phyloP scores from a whole-genome alignment of 2,329 filamentous ascomycete genomes.

The Sclerotinia trifoliorum region DNA sequence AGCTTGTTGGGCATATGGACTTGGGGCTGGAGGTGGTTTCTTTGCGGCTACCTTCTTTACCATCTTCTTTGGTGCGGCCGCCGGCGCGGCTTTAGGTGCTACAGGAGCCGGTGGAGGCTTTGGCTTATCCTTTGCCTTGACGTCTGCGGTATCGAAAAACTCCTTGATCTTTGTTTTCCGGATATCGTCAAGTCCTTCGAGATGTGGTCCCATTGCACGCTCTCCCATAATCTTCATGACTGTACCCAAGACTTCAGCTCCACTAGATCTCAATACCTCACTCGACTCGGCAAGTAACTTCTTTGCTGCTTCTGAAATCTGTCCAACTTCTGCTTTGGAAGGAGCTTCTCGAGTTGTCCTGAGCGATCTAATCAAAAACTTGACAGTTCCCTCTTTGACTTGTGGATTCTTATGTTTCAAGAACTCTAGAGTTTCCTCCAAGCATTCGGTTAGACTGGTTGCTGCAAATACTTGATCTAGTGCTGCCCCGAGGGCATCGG shows the following conservation, averaged over 20 bases:
- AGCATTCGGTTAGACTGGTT: slow-evolving; percentile 75
- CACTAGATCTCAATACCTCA: slow-evolving; percentile 80
- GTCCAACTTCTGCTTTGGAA: slow-evolving; percentile 75
- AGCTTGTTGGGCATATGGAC: slow-evolving; percentile 49
- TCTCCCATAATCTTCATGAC: slow-evolving; percentile 99
- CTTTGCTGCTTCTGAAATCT: slow-evolving; percentile 83
- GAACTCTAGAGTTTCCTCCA: slow-evolving; percentile 87
- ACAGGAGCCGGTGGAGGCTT: slow-evolving; percentile 72
- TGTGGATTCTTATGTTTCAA: slow-evolving; percentile 95
- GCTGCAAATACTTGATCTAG: slow-evolving; percentile 68
- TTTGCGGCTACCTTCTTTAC: slow-evolving; percentile 45
- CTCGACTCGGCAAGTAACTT: slow-evolving; percentile 89
- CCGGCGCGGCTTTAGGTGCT: slow-evolving; percentile 51
- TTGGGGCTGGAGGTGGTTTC: slow-evolving; percentile 47
- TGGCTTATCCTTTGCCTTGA: slow-evolving; percentile 88
- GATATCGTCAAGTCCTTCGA: slow-evolving; percentile 93
- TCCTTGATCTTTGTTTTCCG: slow-evolving; percentile 95
- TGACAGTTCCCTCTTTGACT: slow-evolving; percentile 92
- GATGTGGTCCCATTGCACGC: slow-evolving; percentile 86
- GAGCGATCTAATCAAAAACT: slow-evolving; percentile 86
- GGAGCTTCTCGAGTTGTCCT: slow-evolving; percentile 82
- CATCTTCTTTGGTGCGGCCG: slow-evolving; percentile 47
- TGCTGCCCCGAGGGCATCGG: slow-evolving; percentile 83
- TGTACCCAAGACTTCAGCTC: slow-evolving; percentile 88
- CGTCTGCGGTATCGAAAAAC: slow-evolving; percentile 76